Evolutionary conservation across 495 filamentous ascomycete genomes (phyloP), one percentile per base, ranked within the genome.

Genomic region (Extremus antarcticus): DNA sequence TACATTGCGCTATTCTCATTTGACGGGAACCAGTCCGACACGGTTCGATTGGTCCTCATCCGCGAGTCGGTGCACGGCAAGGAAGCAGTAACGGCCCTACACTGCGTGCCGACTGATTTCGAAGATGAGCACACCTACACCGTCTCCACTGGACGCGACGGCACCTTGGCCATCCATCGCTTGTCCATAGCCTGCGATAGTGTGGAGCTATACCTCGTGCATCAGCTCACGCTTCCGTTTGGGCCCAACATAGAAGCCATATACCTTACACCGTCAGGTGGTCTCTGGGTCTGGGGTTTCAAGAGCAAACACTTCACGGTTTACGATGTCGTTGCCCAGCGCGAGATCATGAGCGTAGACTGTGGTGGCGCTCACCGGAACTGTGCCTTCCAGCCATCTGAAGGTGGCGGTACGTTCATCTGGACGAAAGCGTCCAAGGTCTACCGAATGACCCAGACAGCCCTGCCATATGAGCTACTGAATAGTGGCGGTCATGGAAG

Each of bases 311-410:
- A 78, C 32, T 95, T 97, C 56, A 70, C 95, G 15, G 75, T 87
- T 21, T 90, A 86, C 77, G 86, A 94, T 64, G 84, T 85, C 53
- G 78, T 78, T 0, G 71, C 67, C 10, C 76, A 85, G 25, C 71
- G 76, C 22, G 85, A 90, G 61, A 65, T 89, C 4, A 76, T 83
- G 46, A 73, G 70, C 0, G 73, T 94, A 10, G 79, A 87, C 16
- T 95, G 92, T 62, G 90, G 90, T 17, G 91, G 91, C 21, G 79
- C 78, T 0, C 88, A 94, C 58, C 78, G 94, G 17, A 77, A 73
- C 13, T 95, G 84, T 76, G 73, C 75, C 3, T 81, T 78, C 60
- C 74, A 79, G 16, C 79, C 78, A 8, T 43, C 25, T 52, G 68
- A 17, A 45, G 50, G 2, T 56, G 65, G 58, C 1, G 65, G 68